Evolutionary conservation across 148 eudicot species (phyloP).

Genomic region (Arbutus unedo): DNA sequence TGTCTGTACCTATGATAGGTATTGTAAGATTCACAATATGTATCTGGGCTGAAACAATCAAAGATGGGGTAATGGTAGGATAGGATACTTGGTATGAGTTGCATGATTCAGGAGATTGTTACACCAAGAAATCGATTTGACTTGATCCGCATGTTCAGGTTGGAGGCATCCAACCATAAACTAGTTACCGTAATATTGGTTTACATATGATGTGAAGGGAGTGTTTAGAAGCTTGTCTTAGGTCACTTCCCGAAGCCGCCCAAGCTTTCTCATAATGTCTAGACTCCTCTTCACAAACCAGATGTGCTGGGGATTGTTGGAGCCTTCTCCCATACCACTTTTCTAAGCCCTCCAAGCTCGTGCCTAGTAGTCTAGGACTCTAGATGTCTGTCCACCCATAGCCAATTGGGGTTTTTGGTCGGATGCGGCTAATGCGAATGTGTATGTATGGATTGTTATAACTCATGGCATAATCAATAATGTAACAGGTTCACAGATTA

Average conservation of each 20-base stretch:
- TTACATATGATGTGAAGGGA: not conserved
- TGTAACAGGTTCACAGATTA: not conserved
- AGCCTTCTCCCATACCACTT: not conserved
- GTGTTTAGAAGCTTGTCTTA: not conserved
- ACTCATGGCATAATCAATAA: not conserved
- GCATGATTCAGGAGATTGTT: not conserved
- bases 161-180: not conserved
- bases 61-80: not conserved
- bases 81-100: not conserved
- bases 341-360: not conserved
- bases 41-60: not conserved
- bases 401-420: too few relatives aligned
- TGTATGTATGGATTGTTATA: not conserved
- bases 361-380: not conserved
- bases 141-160: not conserved
- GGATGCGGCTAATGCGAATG: not conserved
- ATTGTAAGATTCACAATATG: not conserved
- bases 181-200: not conserved
- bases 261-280: not conserved
- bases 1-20: not conserved
- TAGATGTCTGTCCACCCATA: not conserved
- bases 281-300: not conserved
- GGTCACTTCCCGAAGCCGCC: not conserved
- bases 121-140: not conserved
- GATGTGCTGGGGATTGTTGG: not conserved